phyloP scores from a whole-genome alignment of 2,329 filamentous ascomycete species.

The Calonectria pseudoturangicola region DNA sequence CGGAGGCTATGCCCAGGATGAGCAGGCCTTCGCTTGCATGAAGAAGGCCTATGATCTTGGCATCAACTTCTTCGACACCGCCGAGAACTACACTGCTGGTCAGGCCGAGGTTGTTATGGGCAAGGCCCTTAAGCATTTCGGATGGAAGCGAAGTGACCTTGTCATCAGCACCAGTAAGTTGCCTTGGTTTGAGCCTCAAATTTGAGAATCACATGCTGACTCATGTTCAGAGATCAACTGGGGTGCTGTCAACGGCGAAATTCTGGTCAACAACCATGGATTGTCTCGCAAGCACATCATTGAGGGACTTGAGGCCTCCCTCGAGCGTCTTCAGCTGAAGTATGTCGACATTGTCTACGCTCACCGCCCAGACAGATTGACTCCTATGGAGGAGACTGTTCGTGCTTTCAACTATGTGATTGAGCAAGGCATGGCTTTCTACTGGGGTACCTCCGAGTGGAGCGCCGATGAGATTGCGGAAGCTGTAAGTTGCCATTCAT shows the following conservation, averaged over 20 bases:
- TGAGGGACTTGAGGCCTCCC: conserved; percentile 71
- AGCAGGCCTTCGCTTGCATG: conserved; percentile 77
- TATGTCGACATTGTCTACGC: conserved; percentile 83
- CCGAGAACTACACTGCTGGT: conserved; percentile 76
- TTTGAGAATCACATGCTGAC: conserved; percentile 32
- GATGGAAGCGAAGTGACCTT: conserved; percentile 77
- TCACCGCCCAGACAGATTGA: conserved; percentile 80
- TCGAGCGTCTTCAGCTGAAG: conserved; percentile 73
- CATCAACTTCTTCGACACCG: conserved; percentile 79
- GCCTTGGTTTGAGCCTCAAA: accelerated
- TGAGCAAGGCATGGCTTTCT: conserved; percentile 79
- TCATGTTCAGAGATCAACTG: conserved; percentile 73
- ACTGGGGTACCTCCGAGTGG: conserved; percentile 80
- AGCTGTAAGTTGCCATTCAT: conserved; percentile 60
- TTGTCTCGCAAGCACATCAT: conserved; percentile 81
- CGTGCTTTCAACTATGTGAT: conserved; percentile 83
- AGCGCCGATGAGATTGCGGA: conserved; percentile 80
- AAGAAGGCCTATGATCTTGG: conserved; percentile 76
- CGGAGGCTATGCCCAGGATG: conserved; percentile 78
- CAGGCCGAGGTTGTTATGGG: conserved; percentile 80
- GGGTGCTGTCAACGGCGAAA: conserved; percentile 76
- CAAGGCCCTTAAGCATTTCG: conserved; percentile 75
- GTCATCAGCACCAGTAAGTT: conserved; percentile 73
- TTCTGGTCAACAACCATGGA: conserved; percentile 78
- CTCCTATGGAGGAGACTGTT: conserved; percentile 83